Percentiles rank a stretch among this genome's conserved stretches.
phyloP scores from a whole-genome alignment of 1,284 basidiomycete species.

The Trichosporon inkin region DNA sequence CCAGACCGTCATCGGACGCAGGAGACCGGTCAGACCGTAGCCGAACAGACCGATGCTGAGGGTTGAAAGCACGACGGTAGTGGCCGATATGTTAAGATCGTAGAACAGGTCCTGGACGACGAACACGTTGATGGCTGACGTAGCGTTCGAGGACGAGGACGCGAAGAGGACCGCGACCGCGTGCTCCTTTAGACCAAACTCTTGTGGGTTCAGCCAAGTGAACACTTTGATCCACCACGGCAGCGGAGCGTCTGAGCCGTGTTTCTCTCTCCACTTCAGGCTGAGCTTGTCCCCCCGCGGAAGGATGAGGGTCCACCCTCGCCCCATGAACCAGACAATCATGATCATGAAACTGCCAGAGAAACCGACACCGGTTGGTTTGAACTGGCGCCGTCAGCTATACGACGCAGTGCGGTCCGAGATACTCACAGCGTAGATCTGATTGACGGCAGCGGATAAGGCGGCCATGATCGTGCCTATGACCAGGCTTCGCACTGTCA shows the following conservation, averaged over 20 bases:
- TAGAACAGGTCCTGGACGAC: constrained; percentile 61
- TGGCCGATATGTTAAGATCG: constrained; percentile 56
- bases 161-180: constrained; percentile 61
- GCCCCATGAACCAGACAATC: constrained; percentile 58
- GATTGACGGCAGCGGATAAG: constrained; percentile 53
- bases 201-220: constrained; percentile 59
- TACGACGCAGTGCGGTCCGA: background rate
- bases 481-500: constrained; percentile 60
- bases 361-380: constrained; percentile 57
- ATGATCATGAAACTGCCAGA: constrained; percentile 61
- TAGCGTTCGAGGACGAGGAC: constrained; percentile 57
- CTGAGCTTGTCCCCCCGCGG: constrained; percentile 50
- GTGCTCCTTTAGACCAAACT: constrained; percentile 61
- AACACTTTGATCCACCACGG: constrained; percentile 34
- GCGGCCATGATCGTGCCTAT: constrained; percentile 60
- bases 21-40: constrained; percentile 55
- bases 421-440: constrained; percentile 21
- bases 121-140: constrained; percentile 59
- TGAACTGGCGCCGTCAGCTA: constrained; percentile 53
- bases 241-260: constrained; percentile 39
- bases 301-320: constrained; percentile 53
- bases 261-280: constrained; percentile 49
- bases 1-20: constrained; percentile 37
- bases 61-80: constrained; percentile 61
- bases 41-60: constrained; percentile 66